Evolutionary conservation across 192 early-diverging fungal species (phyloP), one percentile per base, ranked within the genome.

Genomic region (Linnemannia zychae): DNA sequence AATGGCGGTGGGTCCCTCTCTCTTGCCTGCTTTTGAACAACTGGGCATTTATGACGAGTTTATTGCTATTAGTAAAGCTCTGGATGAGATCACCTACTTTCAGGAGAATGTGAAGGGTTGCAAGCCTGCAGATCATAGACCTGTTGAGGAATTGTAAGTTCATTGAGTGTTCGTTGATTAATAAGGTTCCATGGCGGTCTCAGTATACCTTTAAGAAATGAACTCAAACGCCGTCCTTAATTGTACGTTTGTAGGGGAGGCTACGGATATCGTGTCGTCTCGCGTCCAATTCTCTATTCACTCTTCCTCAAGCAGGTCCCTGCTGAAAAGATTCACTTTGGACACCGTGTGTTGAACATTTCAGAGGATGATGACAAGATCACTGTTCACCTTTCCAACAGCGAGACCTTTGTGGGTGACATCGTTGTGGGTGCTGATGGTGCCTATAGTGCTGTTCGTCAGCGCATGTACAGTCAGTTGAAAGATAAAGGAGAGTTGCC

Each of bases 381-480:
- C 67, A 49, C 38, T 1, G 24, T 76, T 3, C 66, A 38, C 13
- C 37, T 47, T 9, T 34, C 40, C 18, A 48, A 76, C 11, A 76
- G 69, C 20, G 37, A 28, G 0, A 12, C 16, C 6, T 68, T 52
- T 24, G 22, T 69, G 20, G 63, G 75, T 12, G 67, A 76, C 47
- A 76, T 76, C 24, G 20, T 76, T 24, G 52, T 76, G 7, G 75
- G 75, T 9, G 75, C 75, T 0, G 75, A 76, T 24, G 75, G 75
- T 0, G 67, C 75, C 6, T 76, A 76, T 22, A 67, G 63, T 12
- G 67, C 63, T 1, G 48, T 69, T 0, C 75, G 67, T 22, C 63
- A 76, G 33, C 47, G 63, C 9, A 1, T 76, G 33, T 76, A 76
- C 34, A 50, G 48, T 22, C 24, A 69, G 1, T n/a, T 76, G 7